A percentile compares a stretch with the other conserved stretches of the same genome.
These are phyloP conservation scores for Amanita pseudoporphyria DNA, from an alignment of 768 basidiomycete species.

Conservation along the genomic window DNA sequence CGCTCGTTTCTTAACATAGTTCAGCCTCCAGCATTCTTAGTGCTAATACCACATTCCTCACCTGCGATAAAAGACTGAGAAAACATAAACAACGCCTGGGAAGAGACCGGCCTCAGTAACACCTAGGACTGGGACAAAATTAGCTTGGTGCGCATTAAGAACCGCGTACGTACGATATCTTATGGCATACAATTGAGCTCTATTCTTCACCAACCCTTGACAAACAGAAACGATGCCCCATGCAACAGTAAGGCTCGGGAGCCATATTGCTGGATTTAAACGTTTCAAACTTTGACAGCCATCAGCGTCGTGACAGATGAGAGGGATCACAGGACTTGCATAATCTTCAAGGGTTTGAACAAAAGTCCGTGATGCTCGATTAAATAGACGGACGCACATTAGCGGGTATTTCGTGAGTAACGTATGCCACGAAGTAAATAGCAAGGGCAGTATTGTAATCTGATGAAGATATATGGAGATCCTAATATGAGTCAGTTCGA, in stretches of 20 bases:
- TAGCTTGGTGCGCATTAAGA: background rate
- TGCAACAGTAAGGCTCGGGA: constrained; percentile 45
- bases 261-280: constrained; percentile 50
- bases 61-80: constrained; percentile 50
- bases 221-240: constrained; percentile 49
- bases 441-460: constrained; percentile 51
- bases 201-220: constrained; percentile 46
- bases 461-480: constrained; percentile 36
- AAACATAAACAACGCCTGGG: constrained; percentile 47
- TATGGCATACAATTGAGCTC: constrained; percentile 44
- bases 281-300: constrained; percentile 36
- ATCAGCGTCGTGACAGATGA: background rate
- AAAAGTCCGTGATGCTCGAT: background rate
- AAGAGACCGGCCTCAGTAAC: constrained; percentile 51
- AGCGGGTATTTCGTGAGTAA: constrained; percentile 29
- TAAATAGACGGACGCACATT: background rate
- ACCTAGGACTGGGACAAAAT: constrained; percentile 35
- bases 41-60: constrained; percentile 9
- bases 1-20: constrained; percentile 37
- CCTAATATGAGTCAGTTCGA: constrained; percentile 22
- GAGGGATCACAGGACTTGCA: constrained; percentile 19
- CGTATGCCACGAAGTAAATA: constrained; percentile 52
- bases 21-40: background rate
- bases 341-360: constrained; percentile 24
- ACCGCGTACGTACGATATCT: constrained; percentile 34